Percentiles rank a stretch among this genome's conserved stretches.
These are phyloP conservation scores for Gynostemma pentaphyllum DNA, from an alignment of 306 rosid species.

Conservation along the genomic window DNA sequence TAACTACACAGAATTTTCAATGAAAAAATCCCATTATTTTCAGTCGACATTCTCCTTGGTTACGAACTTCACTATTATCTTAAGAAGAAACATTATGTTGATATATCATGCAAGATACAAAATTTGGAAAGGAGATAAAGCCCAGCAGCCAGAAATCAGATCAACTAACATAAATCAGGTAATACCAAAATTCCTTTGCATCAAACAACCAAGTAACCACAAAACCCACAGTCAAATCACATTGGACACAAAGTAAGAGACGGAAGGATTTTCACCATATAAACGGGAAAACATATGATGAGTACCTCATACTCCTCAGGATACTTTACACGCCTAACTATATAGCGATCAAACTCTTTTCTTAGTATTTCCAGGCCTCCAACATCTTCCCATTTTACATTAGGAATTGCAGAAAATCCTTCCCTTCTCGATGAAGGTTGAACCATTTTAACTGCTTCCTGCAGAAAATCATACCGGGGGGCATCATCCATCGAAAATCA, in stretches of 20 bases:
- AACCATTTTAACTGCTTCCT: conserved; percentile 61
- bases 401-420: conserved; percentile 74
- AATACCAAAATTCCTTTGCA: too few relatives aligned
- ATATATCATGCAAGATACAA: too few relatives aligned
- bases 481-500: background rate
- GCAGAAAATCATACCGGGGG: conserved; percentile 9
- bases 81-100: too few relatives aligned
- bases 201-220: too few relatives aligned
- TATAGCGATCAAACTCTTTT: conserved; percentile 41
- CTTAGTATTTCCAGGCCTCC: conserved; percentile 63
- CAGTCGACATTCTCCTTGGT: too few relatives aligned
- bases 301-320: conserved; percentile 55
- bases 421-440: conserved; percentile 85
- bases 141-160: too few relatives aligned
- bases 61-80: too few relatives aligned
- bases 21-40: too few relatives aligned
- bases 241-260: background rate
- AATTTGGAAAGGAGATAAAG: too few relatives aligned
- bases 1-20: too few relatives aligned
- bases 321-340: conserved; percentile 43
- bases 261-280: background rate
- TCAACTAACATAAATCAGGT: too few relatives aligned
- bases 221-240: too few relatives aligned
- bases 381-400: conserved; percentile 74
- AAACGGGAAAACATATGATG: background rate